Conservation (phyloP, 1,139 yeast genomes). For the Hansenula lynferdii region DNA sequence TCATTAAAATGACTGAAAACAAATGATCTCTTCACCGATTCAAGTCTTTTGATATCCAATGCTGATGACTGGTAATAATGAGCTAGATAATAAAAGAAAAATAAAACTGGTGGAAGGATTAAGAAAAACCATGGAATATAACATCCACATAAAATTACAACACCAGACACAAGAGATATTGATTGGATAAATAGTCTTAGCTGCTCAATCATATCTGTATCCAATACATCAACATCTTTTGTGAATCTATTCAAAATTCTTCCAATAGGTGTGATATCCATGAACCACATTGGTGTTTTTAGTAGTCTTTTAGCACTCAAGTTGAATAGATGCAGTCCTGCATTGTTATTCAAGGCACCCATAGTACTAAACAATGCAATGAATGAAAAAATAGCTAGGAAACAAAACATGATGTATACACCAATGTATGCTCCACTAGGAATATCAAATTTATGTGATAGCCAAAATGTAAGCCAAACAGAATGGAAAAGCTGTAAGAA, state of each 20-base stretch:
- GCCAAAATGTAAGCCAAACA: slow-evolving; percentile 81
- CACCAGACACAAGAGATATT: slow-evolving; percentile 46
- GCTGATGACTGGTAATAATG: slow-evolving; percentile 61
- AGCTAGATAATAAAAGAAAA: slow-evolving; percentile 40
- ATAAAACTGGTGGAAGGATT: slow-evolving; percentile 48
- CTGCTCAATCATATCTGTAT: slow-evolving; percentile 53
- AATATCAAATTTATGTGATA: slow-evolving; percentile 41
- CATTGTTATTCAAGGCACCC: slow-evolving; percentile 46
- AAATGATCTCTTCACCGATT: slow-evolving; percentile 61
- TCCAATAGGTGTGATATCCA: slow-evolving; percentile 61
- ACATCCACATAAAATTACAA: slow-evolving; percentile 54
- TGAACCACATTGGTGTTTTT: slow-evolving; percentile 52
- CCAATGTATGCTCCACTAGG: slow-evolving; percentile 57
- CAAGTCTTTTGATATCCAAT: slow-evolving; percentile 70
- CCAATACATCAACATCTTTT: slow-evolving; percentile 56
- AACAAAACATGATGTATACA: slow-evolving; percentile 50
- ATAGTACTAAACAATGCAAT: slow-evolving; percentile 40
- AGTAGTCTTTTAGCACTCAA: slow-evolving; percentile 38
- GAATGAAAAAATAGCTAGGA: slow-evolving; percentile 33
- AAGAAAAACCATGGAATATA: slow-evolving; percentile 68
- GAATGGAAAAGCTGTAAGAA: slow-evolving; percentile 59
- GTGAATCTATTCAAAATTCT: slow-evolving; percentile 55
- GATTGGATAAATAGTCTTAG: slow-evolving; percentile 43
- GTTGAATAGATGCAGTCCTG: slow-evolving; percentile 39
- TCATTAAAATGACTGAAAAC: slow-evolving; percentile 74